phyloP scores from a whole-genome alignment of 2,329 filamentous ascomycete species.

The Trichophyton equinum region DNA sequence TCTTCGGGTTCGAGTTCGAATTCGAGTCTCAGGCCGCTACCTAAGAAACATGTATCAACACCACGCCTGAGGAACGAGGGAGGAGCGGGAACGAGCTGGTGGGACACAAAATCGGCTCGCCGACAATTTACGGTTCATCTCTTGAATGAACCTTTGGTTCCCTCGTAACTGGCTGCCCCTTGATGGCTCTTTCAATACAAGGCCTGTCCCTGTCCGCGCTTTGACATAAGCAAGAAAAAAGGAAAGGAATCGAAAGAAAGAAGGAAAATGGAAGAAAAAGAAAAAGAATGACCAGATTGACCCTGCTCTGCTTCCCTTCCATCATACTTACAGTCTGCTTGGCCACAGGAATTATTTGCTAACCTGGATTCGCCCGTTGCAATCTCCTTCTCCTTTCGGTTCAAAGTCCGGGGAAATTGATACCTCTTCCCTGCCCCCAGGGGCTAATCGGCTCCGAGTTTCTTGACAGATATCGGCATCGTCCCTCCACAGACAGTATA shows the following conservation, averaged over 20 bases:
- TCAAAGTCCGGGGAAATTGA: conserved; percentile 4
- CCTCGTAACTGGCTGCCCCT: conserved; percentile 2
- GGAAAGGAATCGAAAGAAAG: not conserved
- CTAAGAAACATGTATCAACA: not conserved
- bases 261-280: not conserved
- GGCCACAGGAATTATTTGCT: not conserved
- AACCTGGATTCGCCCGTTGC: not conserved
- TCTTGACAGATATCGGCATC: conserved; percentile 1
- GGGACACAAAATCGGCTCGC: conserved; percentile 2
- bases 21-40: not conserved
- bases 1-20: not conserved
- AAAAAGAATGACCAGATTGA: not conserved
- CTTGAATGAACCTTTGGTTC: not conserved
- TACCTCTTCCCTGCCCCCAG: not conserved
- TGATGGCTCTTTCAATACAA: not conserved
- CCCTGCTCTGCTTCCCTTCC: not conserved
- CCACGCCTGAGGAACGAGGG: not conserved
- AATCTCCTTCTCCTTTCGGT: conserved; percentile 3
- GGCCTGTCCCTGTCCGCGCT: not conserved
- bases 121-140: conserved; percentile 4
- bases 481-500: not conserved
- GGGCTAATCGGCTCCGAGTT: not conserved
- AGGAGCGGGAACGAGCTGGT: conserved; percentile 2
- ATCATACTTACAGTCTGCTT: not conserved
- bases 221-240: conserved; percentile 2